Evolutionary conservation across 2,329 filamentous ascomycete genomes (phyloP).

Genomic region (Epichloe amarillans): DNA sequence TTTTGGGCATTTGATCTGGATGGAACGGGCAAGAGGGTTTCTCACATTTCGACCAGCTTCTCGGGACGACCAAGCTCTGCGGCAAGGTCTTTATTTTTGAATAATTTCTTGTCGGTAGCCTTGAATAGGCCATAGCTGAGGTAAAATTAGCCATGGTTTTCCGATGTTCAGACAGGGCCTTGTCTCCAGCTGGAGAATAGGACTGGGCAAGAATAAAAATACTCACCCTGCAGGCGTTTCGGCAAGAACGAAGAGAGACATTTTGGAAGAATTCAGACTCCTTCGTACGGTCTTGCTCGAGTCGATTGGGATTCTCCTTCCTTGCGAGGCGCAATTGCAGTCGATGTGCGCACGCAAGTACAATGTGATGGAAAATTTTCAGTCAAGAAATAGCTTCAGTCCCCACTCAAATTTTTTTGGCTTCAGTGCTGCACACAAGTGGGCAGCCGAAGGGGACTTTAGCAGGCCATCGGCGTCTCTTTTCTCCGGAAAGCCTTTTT

Average conservation of each 20-base stretch:
- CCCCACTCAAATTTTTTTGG: constrained; percentile 28
- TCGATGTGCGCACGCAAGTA: constrained; percentile 21
- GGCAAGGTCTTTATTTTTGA: constrained; percentile 72
- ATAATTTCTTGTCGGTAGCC: constrained; percentile 94
- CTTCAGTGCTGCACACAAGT: constrained; percentile 14
- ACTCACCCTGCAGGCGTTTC: constrained; percentile 76
- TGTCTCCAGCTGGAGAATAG: not conserved
- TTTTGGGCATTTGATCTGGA: not conserved
- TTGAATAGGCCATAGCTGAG: constrained; percentile 93
- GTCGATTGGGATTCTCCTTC: constrained; percentile 20
- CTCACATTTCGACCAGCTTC: constrained; percentile 75
- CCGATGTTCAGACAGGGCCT: not conserved
- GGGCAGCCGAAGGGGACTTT: constrained; percentile 7
- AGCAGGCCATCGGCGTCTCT: constrained; percentile 13
- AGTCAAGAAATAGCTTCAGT: constrained; percentile 20
- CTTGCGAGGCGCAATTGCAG: constrained; percentile 24
- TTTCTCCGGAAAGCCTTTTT: constrained; percentile 11
- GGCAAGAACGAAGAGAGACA: constrained; percentile 85
- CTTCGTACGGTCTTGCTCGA: constrained; percentile 18
- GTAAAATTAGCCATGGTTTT: constrained; percentile 17
- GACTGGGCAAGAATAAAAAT: constrained; percentile 1
- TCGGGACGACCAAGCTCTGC: constrained; percentile 67
- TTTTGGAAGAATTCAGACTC: constrained; percentile 30
- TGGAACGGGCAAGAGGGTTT: not conserved
- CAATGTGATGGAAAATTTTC: constrained; percentile 31